Evolutionary conservation across 1,284 basidiomycete genomes (phyloP).

Genomic region (Omphalotus olearius): DNA sequence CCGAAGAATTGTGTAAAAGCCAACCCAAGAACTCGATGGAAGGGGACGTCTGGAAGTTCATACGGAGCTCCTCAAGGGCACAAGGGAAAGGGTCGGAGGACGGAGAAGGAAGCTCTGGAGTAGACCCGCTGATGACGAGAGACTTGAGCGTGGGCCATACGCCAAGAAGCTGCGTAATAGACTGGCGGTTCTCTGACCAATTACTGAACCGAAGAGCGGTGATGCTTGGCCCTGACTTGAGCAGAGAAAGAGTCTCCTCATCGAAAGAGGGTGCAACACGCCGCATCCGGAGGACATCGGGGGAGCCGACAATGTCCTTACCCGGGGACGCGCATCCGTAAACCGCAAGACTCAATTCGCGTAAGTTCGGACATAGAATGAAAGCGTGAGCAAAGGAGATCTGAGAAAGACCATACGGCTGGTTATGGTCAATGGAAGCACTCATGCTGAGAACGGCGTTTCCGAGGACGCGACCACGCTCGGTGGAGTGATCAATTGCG

Average conservation of each 20-base stretch:
- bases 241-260: conserved; percentile 43
- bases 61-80: conserved; percentile 3
- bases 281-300: conserved; percentile 43
- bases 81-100: conserved; percentile 36
- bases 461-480: conserved; percentile 44
- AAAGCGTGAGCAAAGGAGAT: conserved; percentile 54
- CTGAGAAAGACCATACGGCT: conserved; percentile 53
- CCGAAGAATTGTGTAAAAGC: conserved; percentile 56
- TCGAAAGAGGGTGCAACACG: conserved; percentile 53
- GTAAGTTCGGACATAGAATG: conserved; percentile 53
- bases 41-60: conserved; percentile 54
- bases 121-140: conserved; percentile 55
- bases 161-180: conserved; percentile 57
- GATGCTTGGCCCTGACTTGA: conserved; percentile 52
- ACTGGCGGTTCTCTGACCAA: conserved; percentile 59
- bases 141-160: conserved; percentile 53
- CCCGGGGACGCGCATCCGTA: conserved; percentile 52
- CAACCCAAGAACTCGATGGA: conserved; percentile 59
- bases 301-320: conserved; percentile 40
- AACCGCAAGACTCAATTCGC: conserved; percentile 49
- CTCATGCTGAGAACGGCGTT: conserved; percentile 50
- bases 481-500: conserved; percentile 43
- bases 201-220: conserved; percentile 58
- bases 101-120: conserved; percentile 44
- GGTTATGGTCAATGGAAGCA: conserved; percentile 60